Evolutionary conservation across 2,329 filamentous ascomycete species (phyloP).

Genomic region (Pyrenophora teres): DNA sequence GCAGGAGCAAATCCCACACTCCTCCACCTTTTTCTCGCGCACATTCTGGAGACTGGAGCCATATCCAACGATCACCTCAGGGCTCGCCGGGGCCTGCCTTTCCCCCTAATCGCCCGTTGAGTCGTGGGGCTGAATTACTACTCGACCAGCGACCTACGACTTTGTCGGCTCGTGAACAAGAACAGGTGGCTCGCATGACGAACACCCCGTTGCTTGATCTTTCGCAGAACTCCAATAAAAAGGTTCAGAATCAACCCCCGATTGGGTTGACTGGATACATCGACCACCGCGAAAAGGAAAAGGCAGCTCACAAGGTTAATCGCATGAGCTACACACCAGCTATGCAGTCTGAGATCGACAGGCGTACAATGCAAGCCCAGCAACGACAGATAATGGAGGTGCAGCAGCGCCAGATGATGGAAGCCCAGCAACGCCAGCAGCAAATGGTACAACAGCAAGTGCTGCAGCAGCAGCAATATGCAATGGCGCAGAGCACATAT

Average conservation of each 20-base stretch:
- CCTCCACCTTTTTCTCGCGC: slow-evolving; percentile 51
- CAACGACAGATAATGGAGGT: slow-evolving; percentile 33
- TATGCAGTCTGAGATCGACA: slow-evolving; percentile 46
- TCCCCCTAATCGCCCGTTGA: slow-evolving; percentile 40
- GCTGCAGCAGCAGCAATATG: slow-evolving; percentile 32
- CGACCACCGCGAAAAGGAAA: slow-evolving; percentile 78
- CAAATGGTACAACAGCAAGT: slow-evolving; percentile 33
- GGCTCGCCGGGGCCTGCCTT: slow-evolving; percentile 28
- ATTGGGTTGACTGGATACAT: slow-evolving; percentile 76
- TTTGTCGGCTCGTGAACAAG: slow-evolving; percentile 85
- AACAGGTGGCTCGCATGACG: slow-evolving; percentile 82
- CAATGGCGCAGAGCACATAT: slow-evolving; percentile 31
- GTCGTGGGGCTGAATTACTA: slow-evolving; percentile 59
- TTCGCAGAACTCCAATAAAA: slow-evolving; percentile 52
- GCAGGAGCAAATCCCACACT: slow-evolving; percentile 60
- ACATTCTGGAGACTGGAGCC: slow-evolving; percentile 53
- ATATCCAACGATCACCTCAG: slow-evolving; percentile 40
- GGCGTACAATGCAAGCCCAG: slow-evolving; percentile 39
- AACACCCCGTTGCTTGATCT: slow-evolving; percentile 76
- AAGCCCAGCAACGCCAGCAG: slow-evolving; percentile 31
- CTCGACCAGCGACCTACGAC: slow-evolving; percentile 62
- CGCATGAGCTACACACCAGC: slow-evolving; percentile 32
- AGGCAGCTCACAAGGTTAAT: slow-evolving; percentile 46
- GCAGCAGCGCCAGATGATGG: slow-evolving; percentile 33
- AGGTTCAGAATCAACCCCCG: slow-evolving; percentile 48